Percentiles rank a stretch among this genome's conserved stretches.
These are phyloP conservation scores for Furcasterigmium sp. DNA, from an alignment of 2,329 filamentous ascomycete species.

Conservation along the genomic window DNA sequence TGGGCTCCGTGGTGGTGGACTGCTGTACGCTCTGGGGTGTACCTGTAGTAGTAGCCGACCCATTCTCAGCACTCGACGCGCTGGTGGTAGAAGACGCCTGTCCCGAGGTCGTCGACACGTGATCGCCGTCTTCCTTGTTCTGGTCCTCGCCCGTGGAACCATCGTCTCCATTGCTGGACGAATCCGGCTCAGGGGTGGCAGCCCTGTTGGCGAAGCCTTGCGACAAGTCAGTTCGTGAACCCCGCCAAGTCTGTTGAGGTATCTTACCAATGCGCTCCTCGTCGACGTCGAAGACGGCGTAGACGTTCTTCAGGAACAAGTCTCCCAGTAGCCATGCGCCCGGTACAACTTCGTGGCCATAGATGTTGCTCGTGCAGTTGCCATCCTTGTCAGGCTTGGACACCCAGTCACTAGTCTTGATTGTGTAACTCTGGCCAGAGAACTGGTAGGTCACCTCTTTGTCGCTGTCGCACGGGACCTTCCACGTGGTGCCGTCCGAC, in stretches of 20 bases:
- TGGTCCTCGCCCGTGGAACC: not conserved
- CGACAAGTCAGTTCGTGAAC: not conserved
- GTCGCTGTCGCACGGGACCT: constrained; percentile 66
- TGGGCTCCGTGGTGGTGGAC: not conserved
- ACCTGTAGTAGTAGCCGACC: not conserved
- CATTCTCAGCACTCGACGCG: not conserved
- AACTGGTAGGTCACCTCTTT: constrained; percentile 61
- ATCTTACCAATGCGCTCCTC: constrained; percentile 54
- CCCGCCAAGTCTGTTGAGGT: not conserved
- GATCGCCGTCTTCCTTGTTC: not conserved
- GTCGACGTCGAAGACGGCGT: constrained; percentile 78
- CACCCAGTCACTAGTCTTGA: constrained; percentile 70
- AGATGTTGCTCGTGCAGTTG: constrained; percentile 65
- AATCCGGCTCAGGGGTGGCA: not conserved
- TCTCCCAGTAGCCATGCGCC: constrained; percentile 77
- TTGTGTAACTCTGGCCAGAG: constrained; percentile 58
- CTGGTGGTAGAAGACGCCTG: too few relatives aligned
- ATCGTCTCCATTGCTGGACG: not conserved
- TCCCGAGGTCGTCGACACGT: not conserved
- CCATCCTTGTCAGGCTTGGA: constrained; percentile 36
- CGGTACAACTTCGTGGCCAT: constrained; percentile 63
- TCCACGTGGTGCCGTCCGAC: constrained; percentile 58
- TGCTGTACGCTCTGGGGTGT: not conserved
- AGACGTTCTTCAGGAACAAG: constrained; percentile 85
- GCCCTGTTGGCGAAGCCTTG: constrained; percentile 2